A percentile compares a stretch with the other conserved stretches of the same genome.
Conservation (phyloP, 768 basidiomycete species). For the Boletellus ananiceps region DNA sequence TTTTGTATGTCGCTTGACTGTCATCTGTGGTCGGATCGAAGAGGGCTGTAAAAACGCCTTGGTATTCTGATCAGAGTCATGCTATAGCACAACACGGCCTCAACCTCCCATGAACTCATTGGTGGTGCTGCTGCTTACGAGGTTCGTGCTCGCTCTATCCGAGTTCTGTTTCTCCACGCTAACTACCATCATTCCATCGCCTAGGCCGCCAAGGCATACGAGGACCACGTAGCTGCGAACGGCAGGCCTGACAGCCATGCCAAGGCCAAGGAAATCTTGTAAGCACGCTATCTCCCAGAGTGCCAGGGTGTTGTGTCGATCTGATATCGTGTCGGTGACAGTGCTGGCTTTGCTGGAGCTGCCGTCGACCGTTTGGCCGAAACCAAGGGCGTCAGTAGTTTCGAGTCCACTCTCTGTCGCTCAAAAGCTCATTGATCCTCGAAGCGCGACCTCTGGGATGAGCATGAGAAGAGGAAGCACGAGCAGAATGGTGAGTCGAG, state of each 20-base stretch:
- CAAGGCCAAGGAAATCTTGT: slow-evolving; percentile 20
- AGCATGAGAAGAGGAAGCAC: not conserved
- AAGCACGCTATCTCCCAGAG: not conserved
- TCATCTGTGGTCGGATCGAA: not conserved
- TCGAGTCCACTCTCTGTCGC: not conserved
- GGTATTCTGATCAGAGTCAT: not conserved
- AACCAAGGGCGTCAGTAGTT: slow-evolving; percentile 13
- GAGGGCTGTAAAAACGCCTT: not conserved
- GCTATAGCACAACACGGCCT: slow-evolving; percentile 13
- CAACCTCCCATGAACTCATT: slow-evolving; percentile 15
- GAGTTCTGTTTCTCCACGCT: not conserved
- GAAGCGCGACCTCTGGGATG: not conserved
- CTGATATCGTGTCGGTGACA: not conserved
- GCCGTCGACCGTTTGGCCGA: slow-evolving; percentile 5
- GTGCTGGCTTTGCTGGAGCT: slow-evolving; percentile 5
- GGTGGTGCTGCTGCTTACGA: slow-evolving; percentile 16
- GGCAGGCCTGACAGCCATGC: slow-evolving; percentile 22
- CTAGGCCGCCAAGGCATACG: slow-evolving; percentile 19
- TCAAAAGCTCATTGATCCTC: not conserved
- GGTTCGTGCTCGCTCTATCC: slow-evolving; percentile 7
- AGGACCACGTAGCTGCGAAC: slow-evolving; percentile 8
- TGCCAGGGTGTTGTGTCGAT: not conserved
- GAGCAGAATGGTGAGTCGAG: not conserved
- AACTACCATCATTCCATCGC: not conserved
- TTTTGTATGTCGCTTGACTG: slow-evolving; percentile 2